Evolutionary conservation across 176 grass and related monocot genomes (phyloP).

Genomic region (Oryza punctata): DNA sequence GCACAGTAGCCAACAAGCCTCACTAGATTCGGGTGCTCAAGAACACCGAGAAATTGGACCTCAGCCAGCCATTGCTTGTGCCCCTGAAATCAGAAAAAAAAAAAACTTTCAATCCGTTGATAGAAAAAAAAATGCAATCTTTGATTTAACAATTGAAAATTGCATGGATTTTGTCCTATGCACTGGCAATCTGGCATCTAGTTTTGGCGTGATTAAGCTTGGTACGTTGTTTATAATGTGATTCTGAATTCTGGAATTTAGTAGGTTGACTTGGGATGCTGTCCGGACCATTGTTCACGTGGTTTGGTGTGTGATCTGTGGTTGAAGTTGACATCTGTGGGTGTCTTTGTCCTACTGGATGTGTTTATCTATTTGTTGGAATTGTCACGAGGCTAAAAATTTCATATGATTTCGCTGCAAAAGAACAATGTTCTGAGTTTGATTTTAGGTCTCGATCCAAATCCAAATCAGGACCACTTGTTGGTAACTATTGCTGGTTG

Average conservation of each 20-base stretch:
- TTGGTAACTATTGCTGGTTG: too few relatives aligned
- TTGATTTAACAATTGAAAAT: not conserved
- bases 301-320: not conserved
- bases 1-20: constrained; percentile 86
- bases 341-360: constrained; percentile 25
- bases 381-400: not conserved
- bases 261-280: constrained; percentile 35
- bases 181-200: constrained; percentile 8
- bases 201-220: not conserved
- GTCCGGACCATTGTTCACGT: constrained; percentile 15
- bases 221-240: not conserved
- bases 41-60: constrained; percentile 79
- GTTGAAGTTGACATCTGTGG: constrained; percentile 41
- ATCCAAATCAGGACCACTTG: not conserved
- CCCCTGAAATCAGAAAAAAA: constrained; percentile 50
- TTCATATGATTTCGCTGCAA: not conserved
- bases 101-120: not conserved
- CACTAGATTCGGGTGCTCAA: constrained; percentile 90
- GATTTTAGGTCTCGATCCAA: constrained; percentile 1
- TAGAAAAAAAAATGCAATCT: not conserved
- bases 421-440: not conserved
- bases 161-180: not conserved
- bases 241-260: not conserved
- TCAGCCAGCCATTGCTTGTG: constrained; percentile 93
- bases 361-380: not conserved